Percentiles rank a stretch among this genome's conserved stretches.
phyloP scores from a whole-genome alignment of 805 yeast genomes.

The Barnettozyma sucrosica region DNA sequence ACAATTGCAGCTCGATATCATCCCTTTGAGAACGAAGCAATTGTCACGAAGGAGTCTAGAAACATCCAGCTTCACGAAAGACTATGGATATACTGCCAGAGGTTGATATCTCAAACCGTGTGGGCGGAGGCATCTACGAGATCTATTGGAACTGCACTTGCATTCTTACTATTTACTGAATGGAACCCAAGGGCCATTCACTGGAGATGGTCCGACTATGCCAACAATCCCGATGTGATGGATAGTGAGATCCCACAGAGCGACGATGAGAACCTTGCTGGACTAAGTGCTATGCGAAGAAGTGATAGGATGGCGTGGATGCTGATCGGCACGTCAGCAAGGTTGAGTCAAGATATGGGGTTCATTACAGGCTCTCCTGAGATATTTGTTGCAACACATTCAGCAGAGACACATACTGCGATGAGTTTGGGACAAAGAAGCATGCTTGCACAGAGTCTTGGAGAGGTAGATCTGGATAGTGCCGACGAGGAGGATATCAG shows the following conservation, averaged over 20 bases:
- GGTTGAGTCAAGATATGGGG: constrained; percentile 84
- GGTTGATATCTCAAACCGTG: constrained; percentile 74
- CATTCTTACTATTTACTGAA: constrained; percentile 80
- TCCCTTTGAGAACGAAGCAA: constrained; percentile 38
- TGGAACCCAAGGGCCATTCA: constrained; percentile 97
- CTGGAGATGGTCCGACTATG: constrained; percentile 82
- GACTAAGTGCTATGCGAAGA: constrained; percentile 78
- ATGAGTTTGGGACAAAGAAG: constrained; percentile 75
- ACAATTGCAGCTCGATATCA: constrained; percentile 80
- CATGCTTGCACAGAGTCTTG: constrained; percentile 66
- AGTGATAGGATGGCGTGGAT: constrained; percentile 92
- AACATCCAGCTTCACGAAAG: constrained; percentile 68
- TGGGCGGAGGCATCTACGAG: constrained; percentile 93
- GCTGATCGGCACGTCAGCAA: constrained; percentile 81
- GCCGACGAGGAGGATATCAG: constrained; percentile 28
- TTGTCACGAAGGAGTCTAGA: constrained; percentile 30
- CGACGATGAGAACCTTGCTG: constrained; percentile 41
- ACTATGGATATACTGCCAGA: constrained; percentile 80
- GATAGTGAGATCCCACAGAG: constrained; percentile 11
- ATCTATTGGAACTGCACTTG: constrained; percentile 79
- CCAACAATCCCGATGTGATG: constrained; percentile 44
- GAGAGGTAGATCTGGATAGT: constrained; percentile 56
- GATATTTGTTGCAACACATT: constrained; percentile 76
- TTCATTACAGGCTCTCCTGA: constrained; percentile 68
- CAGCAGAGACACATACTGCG: constrained; percentile 77